These are phyloP conservation scores for Monosporozyma unispora DNA, from an alignment of 805 yeast species.

Conservation along the genomic window DNA sequence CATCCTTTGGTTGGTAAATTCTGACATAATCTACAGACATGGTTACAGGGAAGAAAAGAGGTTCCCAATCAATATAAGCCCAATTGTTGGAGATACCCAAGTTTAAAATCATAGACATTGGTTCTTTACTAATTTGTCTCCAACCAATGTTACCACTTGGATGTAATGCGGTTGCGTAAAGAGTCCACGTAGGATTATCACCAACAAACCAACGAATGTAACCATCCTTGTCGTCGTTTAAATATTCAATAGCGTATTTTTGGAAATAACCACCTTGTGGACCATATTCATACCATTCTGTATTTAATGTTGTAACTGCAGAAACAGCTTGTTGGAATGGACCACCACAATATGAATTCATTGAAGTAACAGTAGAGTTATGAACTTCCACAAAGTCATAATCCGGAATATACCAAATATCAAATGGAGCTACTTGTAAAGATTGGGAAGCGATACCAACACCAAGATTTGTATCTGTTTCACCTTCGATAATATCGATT, in stretches of 20 bases:
- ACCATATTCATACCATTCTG: slow-evolving; percentile 73
- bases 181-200: slow-evolving; percentile 62
- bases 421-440: slow-evolving; percentile 85
- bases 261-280: slow-evolving; percentile 49
- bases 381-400: slow-evolving; percentile 68
- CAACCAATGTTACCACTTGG: slow-evolving; percentile 87
- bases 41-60: slow-evolving; percentile 65
- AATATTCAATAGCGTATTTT: slow-evolving; percentile 66
- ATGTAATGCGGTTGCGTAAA: slow-evolving; percentile 65
- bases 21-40: slow-evolving; percentile 81
- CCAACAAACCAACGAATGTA: slow-evolving; percentile 87
- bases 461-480: slow-evolving; percentile 46
- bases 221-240: slow-evolving; percentile 61
- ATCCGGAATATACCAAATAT: slow-evolving; percentile 90
- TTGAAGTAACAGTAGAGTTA: slow-evolving; percentile 60
- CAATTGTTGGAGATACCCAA: slow-evolving; percentile 86
- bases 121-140: slow-evolving; percentile 80
- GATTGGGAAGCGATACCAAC: slow-evolving; percentile 85
- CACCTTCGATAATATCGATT: slow-evolving; percentile 86
- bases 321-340: slow-evolving; percentile 92
- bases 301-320: slow-evolving; percentile 67
- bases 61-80: slow-evolving; percentile 90
- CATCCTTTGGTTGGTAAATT: slow-evolving; percentile 71
- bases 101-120: slow-evolving; percentile 83
- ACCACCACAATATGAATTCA: slow-evolving; percentile 89